These are phyloP conservation scores for Leccinum broughii DNA, from an alignment of 768 basidiomycete species.

Conservation along the genomic window DNA sequence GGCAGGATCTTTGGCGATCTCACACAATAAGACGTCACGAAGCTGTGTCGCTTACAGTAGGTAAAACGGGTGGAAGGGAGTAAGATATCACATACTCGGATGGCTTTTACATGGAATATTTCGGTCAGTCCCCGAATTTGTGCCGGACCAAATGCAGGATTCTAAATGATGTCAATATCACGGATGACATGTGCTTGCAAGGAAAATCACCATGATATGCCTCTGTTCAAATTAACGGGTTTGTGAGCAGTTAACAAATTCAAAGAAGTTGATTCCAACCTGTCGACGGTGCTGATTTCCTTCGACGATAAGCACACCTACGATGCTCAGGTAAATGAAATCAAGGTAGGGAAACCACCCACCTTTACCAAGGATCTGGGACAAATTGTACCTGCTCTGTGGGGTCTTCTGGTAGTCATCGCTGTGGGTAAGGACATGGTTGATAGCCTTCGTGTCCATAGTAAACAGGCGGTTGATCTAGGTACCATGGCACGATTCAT, in stretches of 20 bases:
- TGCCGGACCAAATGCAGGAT: constrained; percentile 61
- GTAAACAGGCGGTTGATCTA: constrained; percentile 3
- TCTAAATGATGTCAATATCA: constrained; percentile 34
- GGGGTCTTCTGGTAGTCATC: constrained; percentile 8
- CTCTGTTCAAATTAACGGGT: constrained; percentile 5
- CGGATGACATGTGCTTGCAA: background rate
- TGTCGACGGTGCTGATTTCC: constrained; percentile 38
- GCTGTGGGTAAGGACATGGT: constrained; percentile 6
- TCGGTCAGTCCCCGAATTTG: constrained; percentile 57
- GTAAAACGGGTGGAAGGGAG: background rate
- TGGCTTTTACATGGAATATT: constrained; percentile 58
- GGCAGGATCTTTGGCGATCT: constrained; percentile 29
- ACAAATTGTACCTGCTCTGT: background rate
- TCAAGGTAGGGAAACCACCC: background rate
- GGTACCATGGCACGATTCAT: background rate
- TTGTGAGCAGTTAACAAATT: background rate
- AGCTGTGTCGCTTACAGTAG: constrained; percentile 25
- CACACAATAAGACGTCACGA: constrained; percentile 43
- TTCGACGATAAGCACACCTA: constrained; percentile 9
- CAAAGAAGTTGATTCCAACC: constrained; percentile 16
- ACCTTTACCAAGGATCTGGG: constrained; percentile 5
- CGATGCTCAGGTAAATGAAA: background rate
- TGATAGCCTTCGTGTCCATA: constrained; percentile 5
- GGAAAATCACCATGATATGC: constrained; percentile 28
- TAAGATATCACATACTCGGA: constrained; percentile 37